phyloP scores from a whole-genome alignment of 345 rosid genomes.

The Nephelium lappaceum region DNA sequence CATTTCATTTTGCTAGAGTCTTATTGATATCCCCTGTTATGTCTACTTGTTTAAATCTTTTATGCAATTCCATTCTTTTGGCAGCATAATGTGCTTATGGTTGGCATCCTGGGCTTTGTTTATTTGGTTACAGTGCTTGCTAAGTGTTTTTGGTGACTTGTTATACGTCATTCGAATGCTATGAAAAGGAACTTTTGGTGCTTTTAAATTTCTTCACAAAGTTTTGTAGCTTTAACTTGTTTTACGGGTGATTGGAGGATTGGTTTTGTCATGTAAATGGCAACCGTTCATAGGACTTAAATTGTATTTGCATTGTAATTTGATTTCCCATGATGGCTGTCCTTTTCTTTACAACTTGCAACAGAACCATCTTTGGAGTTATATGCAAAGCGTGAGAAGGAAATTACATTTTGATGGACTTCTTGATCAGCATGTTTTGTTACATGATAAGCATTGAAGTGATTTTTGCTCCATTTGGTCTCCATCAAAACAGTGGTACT shows the following conservation, averaged over 20 bases:
- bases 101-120: conserved; percentile 8
- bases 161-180: background rate
- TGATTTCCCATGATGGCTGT: conserved; percentile 12
- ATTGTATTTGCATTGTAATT: background rate
- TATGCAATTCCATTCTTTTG: conserved; percentile 4
- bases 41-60: background rate
- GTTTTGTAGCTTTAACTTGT: background rate
- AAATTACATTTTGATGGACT: background rate
- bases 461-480: conserved; percentile 10
- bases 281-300: background rate
- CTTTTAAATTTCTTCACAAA: background rate
- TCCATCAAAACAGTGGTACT: background rate
- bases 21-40: background rate
- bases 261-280: background rate
- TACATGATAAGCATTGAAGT: conserved; percentile 17
- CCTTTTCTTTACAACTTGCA: conserved; percentile 7
- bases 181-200: background rate
- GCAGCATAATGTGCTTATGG: background rate
- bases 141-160: background rate
- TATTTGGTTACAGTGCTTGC: conserved; percentile 2
- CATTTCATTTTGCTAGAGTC: conserved; percentile 1
- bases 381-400: background rate
- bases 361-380: background rate
- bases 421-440: conserved; percentile 9
- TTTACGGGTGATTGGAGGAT: background rate